Base-by-base conservation (phyloP, 805 yeast genomes). In the Candida argentea region DNA sequence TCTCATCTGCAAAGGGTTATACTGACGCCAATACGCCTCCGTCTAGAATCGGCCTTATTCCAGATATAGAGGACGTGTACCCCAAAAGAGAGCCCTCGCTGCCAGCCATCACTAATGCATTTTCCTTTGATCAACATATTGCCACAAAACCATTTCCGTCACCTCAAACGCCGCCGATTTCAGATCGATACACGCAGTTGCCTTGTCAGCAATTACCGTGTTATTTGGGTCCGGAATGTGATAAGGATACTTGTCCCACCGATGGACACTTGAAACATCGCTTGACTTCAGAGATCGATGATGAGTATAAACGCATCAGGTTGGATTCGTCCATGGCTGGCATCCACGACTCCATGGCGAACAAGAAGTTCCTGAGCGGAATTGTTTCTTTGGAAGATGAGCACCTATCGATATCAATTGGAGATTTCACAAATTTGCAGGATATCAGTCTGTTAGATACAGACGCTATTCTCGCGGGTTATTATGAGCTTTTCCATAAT, bases 401-500 rank as follows among this genome's bases (percentile, higher is more conserved):
- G 27, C 32, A 26, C 23, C 26, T 24, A 12, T 15, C 22, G 7
- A 16, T 25, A 5, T 15, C 17, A 20, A 17, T 30, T 22, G 16
- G 26, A 13, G 32, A 32, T 21, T 5, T 22, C 14, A 36, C 40
- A 26, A 35, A 57, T 19, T 27, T 48, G 5, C 42, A 44, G 5
- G 31, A 47, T 4, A 40, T 55, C 7, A 33, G 49, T 11, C 24
- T 14, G 15, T 16, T 16, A 15, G 26, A 35, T 21, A 20, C 12
- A 14, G 26, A 28, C 5, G 20, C 11, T 11, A 29, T 36, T 17
- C 6, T 37, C 5, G 37, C 45, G 14, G 34, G 43, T 3, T 67
- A 57, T 34, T 67, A 63, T 34, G 31, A 41, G 3, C 37, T 37
- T 16, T 62, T 66, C 35, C 67, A 69, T 34, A 34, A 36, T 14